Conservation (phyloP, 1,284 basidiomycete species). For the Ceratobasidium sp. region DNA sequence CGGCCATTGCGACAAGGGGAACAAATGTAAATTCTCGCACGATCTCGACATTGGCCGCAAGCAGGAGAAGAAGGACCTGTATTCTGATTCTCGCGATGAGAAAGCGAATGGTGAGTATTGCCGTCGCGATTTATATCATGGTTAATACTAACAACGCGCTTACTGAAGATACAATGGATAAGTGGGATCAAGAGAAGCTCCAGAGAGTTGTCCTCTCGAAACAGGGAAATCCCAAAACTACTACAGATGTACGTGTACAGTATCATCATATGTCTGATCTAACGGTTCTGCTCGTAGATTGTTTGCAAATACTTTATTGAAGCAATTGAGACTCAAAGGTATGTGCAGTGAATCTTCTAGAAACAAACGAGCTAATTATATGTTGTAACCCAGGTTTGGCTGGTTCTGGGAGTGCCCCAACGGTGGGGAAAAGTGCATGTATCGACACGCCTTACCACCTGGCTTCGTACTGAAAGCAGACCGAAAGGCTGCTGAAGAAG, state of each 20-base stretch:
- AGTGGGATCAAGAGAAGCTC: slow-evolving; percentile 96
- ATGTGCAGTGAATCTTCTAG: slow-evolving; percentile 51
- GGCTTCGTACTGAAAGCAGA: slow-evolving; percentile 95
- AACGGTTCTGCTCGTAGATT: slow-evolving; percentile 62
- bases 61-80: slow-evolving; percentile 95
- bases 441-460: slow-evolving; percentile 93
- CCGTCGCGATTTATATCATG: slow-evolving; percentile 6
- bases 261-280: background rate
- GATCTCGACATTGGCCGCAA: slow-evolving; percentile 87
- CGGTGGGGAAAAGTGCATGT: slow-evolving; percentile 84
- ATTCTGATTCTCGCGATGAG: slow-evolving; percentile 86
- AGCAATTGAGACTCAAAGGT: slow-evolving; percentile 93
- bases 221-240: slow-evolving; percentile 87
- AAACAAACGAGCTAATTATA: background rate
- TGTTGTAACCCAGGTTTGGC: slow-evolving; percentile 64
- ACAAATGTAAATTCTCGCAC: slow-evolving; percentile 62
- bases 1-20: slow-evolving; percentile 84
- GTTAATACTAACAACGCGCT: slow-evolving; percentile 26
- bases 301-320: slow-evolving; percentile 98
- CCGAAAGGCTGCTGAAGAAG: slow-evolving; percentile 82
- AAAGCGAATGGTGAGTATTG: slow-evolving; percentile 69
- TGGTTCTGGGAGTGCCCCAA: slow-evolving; percentile 96
- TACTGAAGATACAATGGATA: slow-evolving; percentile 89
- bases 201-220: slow-evolving; percentile 87
- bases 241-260: slow-evolving; percentile 75